A percentile compares a stretch with the other conserved stretches of the same genome.
phyloP scores from a whole-genome alignment of 768 basidiomycete genomes.

The Omphalotus guepiniiformis region DNA sequence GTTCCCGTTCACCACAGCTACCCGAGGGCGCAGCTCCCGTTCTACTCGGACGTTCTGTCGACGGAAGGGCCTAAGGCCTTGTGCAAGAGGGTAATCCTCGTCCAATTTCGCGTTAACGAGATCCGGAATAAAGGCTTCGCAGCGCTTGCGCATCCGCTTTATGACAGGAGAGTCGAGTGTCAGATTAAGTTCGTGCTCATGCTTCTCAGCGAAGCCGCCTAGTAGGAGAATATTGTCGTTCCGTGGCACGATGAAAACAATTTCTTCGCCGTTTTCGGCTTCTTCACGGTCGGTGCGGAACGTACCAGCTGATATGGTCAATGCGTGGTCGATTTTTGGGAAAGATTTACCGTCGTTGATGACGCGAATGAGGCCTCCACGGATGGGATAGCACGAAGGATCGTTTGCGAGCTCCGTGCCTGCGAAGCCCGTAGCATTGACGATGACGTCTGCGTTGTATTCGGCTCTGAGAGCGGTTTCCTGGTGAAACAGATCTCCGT shows the following conservation, averaged over 20 bases:
- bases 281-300: conserved; percentile 29
- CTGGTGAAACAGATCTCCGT: conserved; percentile 25
- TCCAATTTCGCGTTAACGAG: conserved; percentile 24
- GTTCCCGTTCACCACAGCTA: conserved; percentile 5
- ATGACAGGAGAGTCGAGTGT: conserved; percentile 25
- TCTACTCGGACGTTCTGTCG: conserved; percentile 25
- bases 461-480: conserved; percentile 21
- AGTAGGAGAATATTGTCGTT: conserved; percentile 32
- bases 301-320: too few relatives aligned
- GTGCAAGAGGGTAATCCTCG: conserved; percentile 20
- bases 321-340: conserved; percentile 28
- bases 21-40: conserved; percentile 17
- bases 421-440: conserved; percentile 33
- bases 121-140: conserved; percentile 24
- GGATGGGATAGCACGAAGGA: conserved; percentile 29
- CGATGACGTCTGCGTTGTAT: conserved; percentile 26
- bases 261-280: conserved; percentile 25
- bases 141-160: conserved; percentile 25
- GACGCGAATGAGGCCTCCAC: conserved; percentile 32
- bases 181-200: conserved; percentile 21
- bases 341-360: conserved; percentile 32
- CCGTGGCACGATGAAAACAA: conserved; percentile 32
- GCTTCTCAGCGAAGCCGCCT: conserved; percentile 25
- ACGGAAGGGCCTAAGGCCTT: conserved; percentile 26
- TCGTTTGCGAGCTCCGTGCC: conserved; percentile 29